These are phyloP conservation scores for Chaetomium strumarium DNA, from an alignment of 2,329 filamentous ascomycete genomes.

Conservation along the genomic window DNA sequence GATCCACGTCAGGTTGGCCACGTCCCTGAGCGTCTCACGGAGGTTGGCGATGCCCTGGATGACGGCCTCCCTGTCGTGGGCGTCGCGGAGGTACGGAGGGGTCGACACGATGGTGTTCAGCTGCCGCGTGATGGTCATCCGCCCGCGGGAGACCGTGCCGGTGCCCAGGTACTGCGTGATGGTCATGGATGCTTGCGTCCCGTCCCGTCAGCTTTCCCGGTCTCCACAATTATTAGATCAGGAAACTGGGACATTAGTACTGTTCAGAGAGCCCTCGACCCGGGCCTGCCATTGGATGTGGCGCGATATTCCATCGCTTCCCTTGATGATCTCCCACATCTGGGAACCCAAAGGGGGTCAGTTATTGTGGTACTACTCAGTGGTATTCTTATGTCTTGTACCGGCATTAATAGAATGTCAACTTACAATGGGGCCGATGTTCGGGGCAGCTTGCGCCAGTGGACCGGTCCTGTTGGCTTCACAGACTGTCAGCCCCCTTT, in stretches of 20 bases:
- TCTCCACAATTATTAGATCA: too few relatives aligned
- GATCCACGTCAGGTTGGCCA: conserved; percentile 49
- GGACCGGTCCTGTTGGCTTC: conserved; percentile 19
- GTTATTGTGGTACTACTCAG: too few relatives aligned
- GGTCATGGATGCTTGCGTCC: conserved; percentile 45
- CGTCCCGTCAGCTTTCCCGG: background rate
- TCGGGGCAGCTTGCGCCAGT: conserved; percentile 22
- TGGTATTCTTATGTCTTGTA: too few relatives aligned
- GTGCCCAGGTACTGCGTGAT: conserved; percentile 58
- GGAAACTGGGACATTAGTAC: too few relatives aligned
- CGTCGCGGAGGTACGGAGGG: conserved; percentile 52
- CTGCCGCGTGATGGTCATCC: conserved; percentile 52
- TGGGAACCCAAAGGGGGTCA: background rate
- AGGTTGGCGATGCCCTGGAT: conserved; percentile 57
- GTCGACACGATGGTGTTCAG: conserved; percentile 55
- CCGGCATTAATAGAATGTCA: background rate
- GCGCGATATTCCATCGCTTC: conserved; percentile 52
- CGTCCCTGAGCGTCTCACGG: conserved; percentile 45
- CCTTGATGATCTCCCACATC: conserved; percentile 51
- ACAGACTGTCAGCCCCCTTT: background rate
- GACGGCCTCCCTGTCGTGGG: conserved; percentile 56
- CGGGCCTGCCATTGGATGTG: conserved; percentile 56
- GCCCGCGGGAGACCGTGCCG: conserved; percentile 53
- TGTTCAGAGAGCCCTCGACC: conserved; percentile 26
- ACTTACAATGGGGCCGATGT: conserved; percentile 21